Conservation (phyloP, 2,329 filamentous ascomycete species). For the Diaporthe vexans region DNA sequence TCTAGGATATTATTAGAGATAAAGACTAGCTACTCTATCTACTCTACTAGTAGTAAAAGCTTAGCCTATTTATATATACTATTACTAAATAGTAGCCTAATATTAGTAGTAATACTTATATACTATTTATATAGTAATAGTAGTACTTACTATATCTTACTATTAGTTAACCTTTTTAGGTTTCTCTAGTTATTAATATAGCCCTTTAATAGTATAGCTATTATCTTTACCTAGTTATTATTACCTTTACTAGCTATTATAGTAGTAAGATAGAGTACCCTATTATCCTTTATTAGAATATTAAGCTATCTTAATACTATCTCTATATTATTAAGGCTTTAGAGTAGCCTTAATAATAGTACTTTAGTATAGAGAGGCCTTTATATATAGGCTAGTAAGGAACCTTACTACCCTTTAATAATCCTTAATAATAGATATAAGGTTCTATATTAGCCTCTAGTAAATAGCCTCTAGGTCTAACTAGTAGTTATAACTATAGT, state of each 20-base stretch:
- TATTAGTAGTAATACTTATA: background rate
- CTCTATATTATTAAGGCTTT: background rate
- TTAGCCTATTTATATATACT: background rate
- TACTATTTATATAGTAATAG: background rate
- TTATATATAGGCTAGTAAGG: background rate
- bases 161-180: background rate
- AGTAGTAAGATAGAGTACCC: too few relatives aligned
- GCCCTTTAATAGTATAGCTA: background rate
- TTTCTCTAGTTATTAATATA: background rate
- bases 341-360: background rate
- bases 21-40: background rate
- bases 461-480: background rate
- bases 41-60: background rate
- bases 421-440: background rate
- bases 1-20: background rate
- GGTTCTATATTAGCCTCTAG: background rate
- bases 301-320: background rate
- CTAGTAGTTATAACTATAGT: background rate
- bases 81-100: background rate
- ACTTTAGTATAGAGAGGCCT: background rate
- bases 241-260: background rate
- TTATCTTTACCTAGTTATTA: background rate
- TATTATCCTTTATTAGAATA: too few relatives aligned
- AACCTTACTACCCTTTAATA: background rate
- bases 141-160: background rate